A percentile compares a stretch with the other conserved stretches of the same genome.
phyloP scores from a whole-genome alignment of 2,329 filamentous ascomycete genomes.

The Rhynchosporium secalis region DNA sequence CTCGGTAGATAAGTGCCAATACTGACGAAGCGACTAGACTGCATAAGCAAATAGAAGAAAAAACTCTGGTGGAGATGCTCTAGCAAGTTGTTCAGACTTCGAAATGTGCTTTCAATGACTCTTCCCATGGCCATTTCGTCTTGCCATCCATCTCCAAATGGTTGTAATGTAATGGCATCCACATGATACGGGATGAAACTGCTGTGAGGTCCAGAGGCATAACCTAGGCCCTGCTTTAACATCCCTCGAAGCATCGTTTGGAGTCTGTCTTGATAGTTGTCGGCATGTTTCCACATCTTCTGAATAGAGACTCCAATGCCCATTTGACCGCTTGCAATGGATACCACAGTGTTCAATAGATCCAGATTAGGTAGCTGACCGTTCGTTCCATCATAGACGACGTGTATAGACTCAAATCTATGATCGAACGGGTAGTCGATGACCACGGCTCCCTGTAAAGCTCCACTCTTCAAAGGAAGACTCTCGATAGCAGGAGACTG shows the following conservation, averaged over 20 bases:
- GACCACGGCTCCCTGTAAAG: constrained; percentile 89
- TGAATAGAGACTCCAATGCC: constrained; percentile 82
- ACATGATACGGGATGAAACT: constrained; percentile 98
- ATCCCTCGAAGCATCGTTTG: constrained; percentile 90
- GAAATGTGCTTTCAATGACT: constrained; percentile 84
- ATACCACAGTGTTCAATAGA: constrained; percentile 89
- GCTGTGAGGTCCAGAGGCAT: constrained; percentile 87
- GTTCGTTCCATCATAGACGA: constrained; percentile 94
- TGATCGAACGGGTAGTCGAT: constrained; percentile 87
- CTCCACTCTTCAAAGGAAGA: constrained; percentile 86
- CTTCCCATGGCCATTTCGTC: constrained; percentile 96
- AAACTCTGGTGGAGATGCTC: constrained; percentile 98
- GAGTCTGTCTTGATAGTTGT: constrained; percentile 78
- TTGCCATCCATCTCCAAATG: constrained; percentile 89
- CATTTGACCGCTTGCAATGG: constrained; percentile 89
- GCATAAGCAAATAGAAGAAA: constrained; percentile 97
- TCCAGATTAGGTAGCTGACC: constrained; percentile 95
- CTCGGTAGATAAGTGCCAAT: constrained; percentile 97
- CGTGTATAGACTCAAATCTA: constrained; percentile 82
- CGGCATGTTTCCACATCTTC: constrained; percentile 75
- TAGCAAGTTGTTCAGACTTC: constrained; percentile 92
- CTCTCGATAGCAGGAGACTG: constrained; percentile 68
- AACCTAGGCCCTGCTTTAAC: constrained; percentile 85
- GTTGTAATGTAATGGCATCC: constrained; percentile 90
- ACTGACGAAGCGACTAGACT: constrained; percentile 89